Base-by-base conservation (phyloP, 495 filamentous ascomycete genomes). In the Aspergillus leporis region DNA sequence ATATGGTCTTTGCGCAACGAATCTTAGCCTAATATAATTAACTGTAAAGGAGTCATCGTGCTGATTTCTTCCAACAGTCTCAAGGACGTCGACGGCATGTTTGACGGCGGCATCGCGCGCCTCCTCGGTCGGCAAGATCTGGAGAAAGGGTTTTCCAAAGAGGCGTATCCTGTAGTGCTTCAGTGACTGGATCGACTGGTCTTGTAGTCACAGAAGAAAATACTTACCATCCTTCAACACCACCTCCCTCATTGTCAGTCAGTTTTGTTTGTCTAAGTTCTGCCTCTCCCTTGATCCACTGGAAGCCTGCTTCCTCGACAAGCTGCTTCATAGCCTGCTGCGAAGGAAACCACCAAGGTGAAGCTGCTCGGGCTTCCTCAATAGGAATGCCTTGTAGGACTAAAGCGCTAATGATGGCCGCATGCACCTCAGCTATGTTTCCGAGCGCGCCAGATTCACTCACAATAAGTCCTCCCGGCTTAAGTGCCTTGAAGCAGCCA, bases 391-490 rank as follows among this genome's bases (percentile, higher is more conserved):
- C 80, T 1, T 82, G 75, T 25, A 76, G 77, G 4, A 87, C 67
- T 0, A 85, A 58, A 9, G 78, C 79, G 0, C 71, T 68, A 0
- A 86, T 69, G 2, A 91, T 64, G 4, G 85, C 84, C 0, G 84
- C 72, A 25, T 83, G 81, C 19, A 90, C 76, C 66, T 92, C 90
- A 0, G 76, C 74, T 0, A 90, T 76, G 64, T 91, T 92, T 5
- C 90, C 90, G 31, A 81, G 74, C 0, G 85, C 90, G 56, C 90
- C 90, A 81, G 87, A 85, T 63, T 93, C 90, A 59, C 90, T 90
- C 8, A 83, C 82, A 52, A 91, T 86, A 0, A 50, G 58, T 0
- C 88, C 90, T 9, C 79, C 80, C 0, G 85, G 81, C 13, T 71
- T 78, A 7, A 92, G 77, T 7, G 78, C 74, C 32, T 67, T 68